Conservation (phyloP, 106 monocot species). For the Dendrobium catenatum region DNA sequence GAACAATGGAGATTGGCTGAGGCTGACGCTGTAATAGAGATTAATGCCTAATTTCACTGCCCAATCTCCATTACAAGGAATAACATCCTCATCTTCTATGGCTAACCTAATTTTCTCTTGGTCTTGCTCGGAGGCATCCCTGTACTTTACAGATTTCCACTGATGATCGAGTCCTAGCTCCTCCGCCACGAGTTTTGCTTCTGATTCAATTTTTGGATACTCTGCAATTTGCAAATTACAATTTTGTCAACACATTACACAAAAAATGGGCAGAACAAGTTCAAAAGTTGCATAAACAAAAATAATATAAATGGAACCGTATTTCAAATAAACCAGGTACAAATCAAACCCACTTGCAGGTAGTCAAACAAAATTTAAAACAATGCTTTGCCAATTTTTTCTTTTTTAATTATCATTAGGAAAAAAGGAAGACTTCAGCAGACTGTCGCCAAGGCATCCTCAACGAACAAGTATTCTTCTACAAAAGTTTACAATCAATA, state of each 20-base stretch:
- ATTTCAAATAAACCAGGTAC: too few species aligned
- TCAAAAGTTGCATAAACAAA: background rate
- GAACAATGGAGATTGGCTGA: slow-evolving; percentile 87
- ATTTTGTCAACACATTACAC: background rate
- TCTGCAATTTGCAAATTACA: slow-evolving; percentile 34
- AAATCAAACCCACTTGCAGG: too few species aligned
- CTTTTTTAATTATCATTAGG: background rate
- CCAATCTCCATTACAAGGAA: slow-evolving; percentile 84
- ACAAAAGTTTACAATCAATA: background rate
- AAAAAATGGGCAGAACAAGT: background rate
- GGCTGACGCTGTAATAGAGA: slow-evolving; percentile 73
- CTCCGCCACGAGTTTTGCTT: slow-evolving; percentile 61
- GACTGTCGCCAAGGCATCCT: background rate
- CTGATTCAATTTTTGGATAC: slow-evolving; percentile 64
- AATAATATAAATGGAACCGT: too few species aligned
- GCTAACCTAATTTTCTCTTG: slow-evolving; percentile 40
- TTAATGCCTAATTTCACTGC: slow-evolving; percentile 89
- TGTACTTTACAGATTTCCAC: slow-evolving; percentile 68
- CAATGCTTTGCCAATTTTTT: background rate
- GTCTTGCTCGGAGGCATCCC: slow-evolving; percentile 47
- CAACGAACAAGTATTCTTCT: too few species aligned
- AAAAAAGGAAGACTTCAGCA: background rate
- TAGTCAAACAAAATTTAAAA: background rate
- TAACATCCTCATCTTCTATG: slow-evolving; percentile 72
- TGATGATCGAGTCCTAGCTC: slow-evolving; percentile 47